Conservation (phyloP, 495 filamentous ascomycete species). For the Beverwykella pulmonaria region DNA sequence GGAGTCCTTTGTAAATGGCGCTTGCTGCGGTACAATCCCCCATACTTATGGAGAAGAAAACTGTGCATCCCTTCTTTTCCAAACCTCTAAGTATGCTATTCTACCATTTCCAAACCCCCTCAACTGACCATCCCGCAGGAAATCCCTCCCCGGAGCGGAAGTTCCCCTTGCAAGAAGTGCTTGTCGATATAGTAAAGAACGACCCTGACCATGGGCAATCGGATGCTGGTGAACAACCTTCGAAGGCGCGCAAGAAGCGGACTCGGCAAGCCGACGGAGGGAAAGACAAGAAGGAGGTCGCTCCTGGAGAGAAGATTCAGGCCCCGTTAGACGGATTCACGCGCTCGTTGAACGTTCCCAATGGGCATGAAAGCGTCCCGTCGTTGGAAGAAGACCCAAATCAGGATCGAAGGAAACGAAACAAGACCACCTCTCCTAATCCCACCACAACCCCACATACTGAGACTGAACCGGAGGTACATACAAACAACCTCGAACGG, state of each 20-base stretch:
- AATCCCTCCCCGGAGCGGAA: slow-evolving; percentile 18
- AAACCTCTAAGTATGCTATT: slow-evolving; percentile 31
- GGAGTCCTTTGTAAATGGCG: slow-evolving; percentile 38
- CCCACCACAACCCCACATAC: background rate
- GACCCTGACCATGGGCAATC: slow-evolving; percentile 17
- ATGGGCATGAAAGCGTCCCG: background rate
- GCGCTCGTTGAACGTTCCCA: background rate
- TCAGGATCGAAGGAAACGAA: slow-evolving; percentile 34
- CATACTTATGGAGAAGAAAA: slow-evolving; percentile 42
- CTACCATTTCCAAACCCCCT: background rate
- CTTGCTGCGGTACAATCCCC: slow-evolving; percentile 36
- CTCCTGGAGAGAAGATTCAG: slow-evolving; percentile 4
- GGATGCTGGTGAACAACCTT: slow-evolving; percentile 2
- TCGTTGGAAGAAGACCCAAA: slow-evolving; percentile 31
- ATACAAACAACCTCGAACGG: slow-evolving; percentile 16
- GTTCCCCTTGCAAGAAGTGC: background rate
- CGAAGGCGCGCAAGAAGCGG: slow-evolving; percentile 18
- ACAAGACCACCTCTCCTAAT: slow-evolving; percentile 30
- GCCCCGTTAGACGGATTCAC: slow-evolving; percentile 23
- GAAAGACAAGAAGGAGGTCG: slow-evolving; percentile 12
- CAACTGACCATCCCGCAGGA: slow-evolving; percentile 8
- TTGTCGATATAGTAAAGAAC: background rate
- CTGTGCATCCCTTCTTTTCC: slow-evolving; percentile 46
- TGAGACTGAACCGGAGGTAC: background rate
- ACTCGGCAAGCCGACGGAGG: slow-evolving; percentile 6